Evolutionary conservation across 257 asterid genomes (phyloP).

Genomic region (Nicotiana obtusifolia): DNA sequence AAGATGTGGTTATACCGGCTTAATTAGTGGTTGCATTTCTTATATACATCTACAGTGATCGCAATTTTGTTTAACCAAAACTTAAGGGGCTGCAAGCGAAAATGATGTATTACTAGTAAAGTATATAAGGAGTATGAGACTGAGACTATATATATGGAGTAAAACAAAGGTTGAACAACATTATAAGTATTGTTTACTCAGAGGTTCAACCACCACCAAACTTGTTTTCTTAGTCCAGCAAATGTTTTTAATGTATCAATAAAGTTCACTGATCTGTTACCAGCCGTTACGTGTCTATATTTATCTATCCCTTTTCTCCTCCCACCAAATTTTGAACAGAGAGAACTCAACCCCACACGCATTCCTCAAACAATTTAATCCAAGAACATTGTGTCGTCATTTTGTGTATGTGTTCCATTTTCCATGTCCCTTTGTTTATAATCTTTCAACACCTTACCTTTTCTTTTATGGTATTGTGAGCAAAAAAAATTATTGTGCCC

Average conservation of each 20-base stretch:
- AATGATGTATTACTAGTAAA: no score
- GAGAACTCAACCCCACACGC: slow-evolving; percentile 12
- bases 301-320: background rate
- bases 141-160: no score
- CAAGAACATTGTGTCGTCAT: background rate
- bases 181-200: background rate
- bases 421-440: background rate
- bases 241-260: slow-evolving; percentile 33
- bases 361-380: slow-evolving; percentile 11
- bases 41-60: background rate
- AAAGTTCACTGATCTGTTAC: slow-evolving; percentile 29
- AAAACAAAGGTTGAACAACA: no score
- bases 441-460: background rate
- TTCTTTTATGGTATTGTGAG: background rate
- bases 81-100: no score
- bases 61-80: background rate
- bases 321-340: background rate
- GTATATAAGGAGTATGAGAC: no score
- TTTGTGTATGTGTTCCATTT: background rate
- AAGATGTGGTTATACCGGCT: background rate
- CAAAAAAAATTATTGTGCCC: background rate
- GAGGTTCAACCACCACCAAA: slow-evolving; percentile 91
- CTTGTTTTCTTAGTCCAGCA: slow-evolving; percentile 33
- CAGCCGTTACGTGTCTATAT: slow-evolving; percentile 27
- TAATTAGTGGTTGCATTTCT: background rate